Conservation (phyloP, 2,329 filamentous ascomycete genomes). For the Phyllachora maydis region DNA sequence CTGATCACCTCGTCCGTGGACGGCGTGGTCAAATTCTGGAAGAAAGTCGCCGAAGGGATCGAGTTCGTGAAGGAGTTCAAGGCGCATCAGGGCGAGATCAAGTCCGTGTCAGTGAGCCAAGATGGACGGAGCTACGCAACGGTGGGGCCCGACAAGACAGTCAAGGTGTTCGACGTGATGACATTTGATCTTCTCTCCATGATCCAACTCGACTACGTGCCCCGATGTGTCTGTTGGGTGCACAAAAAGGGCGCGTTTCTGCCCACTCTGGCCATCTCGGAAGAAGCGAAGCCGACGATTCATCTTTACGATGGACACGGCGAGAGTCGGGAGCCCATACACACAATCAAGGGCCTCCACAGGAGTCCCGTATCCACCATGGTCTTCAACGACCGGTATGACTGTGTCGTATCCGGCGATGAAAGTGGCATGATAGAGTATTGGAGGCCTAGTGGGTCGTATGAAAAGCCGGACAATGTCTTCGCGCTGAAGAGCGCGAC, state of each 20-base stretch:
- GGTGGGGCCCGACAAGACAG: constrained; percentile 50
- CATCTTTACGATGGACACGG: constrained; percentile 79
- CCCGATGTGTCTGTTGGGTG: constrained; percentile 77
- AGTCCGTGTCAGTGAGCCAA: constrained; percentile 62
- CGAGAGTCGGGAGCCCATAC: constrained; percentile 54
- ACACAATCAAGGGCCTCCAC: constrained; percentile 65
- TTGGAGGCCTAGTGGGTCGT: constrained; percentile 64
- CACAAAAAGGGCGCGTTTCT: constrained; percentile 75
- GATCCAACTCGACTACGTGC: constrained; percentile 54
- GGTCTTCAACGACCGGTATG: constrained; percentile 70
- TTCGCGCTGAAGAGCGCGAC: constrained; percentile 89
- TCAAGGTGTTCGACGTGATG: constrained; percentile 67
- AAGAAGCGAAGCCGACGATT: constrained; percentile 51
- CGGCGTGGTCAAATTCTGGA: constrained; percentile 99
- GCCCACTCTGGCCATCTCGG: constrained; percentile 67
- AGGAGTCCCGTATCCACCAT: constrained; percentile 64
- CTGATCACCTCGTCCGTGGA: constrained; percentile 85
- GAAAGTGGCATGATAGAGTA: constrained; percentile 91
- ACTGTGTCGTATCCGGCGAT: constrained; percentile 83
- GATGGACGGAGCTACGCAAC: constrained; percentile 92
- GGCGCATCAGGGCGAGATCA: constrained; percentile 75
- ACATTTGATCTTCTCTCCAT: constrained; percentile 79
- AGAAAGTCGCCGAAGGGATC: constrained; percentile 74
- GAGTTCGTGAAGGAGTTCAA: constrained; percentile 99
- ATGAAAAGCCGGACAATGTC: constrained; percentile 80